Base-by-base conservation (phyloP, 208 protist genomes). In the Leishmania lainsoni region DNA sequence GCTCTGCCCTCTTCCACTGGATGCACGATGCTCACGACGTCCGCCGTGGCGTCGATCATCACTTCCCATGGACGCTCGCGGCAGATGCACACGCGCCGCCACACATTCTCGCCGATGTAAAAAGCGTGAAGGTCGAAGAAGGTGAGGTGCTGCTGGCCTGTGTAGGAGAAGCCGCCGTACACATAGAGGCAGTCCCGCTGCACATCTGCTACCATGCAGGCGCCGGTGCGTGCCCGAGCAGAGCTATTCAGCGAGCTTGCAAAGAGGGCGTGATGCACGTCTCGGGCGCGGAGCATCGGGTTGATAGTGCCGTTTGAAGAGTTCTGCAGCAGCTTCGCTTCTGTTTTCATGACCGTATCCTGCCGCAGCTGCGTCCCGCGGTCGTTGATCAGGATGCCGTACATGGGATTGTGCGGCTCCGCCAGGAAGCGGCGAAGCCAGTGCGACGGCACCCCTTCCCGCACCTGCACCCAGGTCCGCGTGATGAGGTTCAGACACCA, bases 401-500 rank as follows among this genome's bases (percentile, higher is more conserved):
- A 69, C 22, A 79, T 56, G 6, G 59, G 72, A 76, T 91, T 85
- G 77, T 84, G 81, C 5, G 87, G 89, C 16, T 78, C 48, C 6
- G 56, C 66, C 52, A 94, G 89, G 68, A 92, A 92, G 17, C 80
- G 63, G 29, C 82, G 83, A 42, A 92, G 79, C 39, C 78, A 88
- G 51, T 69, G 76, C 26, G 76, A 17, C 0, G 90, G 88, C 20
- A 89, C 83, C 59, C 92, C 91, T 10, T 84, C 86, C 0, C 89
- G 87, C 61, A 95, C 79, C 81, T 91, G 89, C 58, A 92, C 75
- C 92, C 92, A 95, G 49, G 78, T 81, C 22, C 84, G 88, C 39
- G 90, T 93, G 35, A 84, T 73, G 2, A 74, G 71, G 81, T 93
- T 95, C 29, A 93, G 81, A 17, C 92, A 89, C 92, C 92, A 95